Evolutionary conservation across 495 filamentous ascomycete genomes (phyloP), one percentile per base, ranked within the genome.

Genomic region (Oidiodendron maius): DNA sequence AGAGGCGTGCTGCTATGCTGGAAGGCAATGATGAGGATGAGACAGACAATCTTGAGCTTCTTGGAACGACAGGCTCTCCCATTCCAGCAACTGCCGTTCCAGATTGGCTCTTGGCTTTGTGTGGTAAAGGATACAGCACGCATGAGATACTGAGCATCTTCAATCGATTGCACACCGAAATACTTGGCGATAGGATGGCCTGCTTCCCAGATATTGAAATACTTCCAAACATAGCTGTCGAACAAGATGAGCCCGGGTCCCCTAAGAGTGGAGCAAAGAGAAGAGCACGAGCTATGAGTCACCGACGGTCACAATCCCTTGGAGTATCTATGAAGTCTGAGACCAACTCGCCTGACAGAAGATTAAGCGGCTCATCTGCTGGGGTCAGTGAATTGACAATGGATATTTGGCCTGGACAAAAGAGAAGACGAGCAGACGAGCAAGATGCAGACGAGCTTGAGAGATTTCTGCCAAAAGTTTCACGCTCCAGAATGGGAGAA

Each of bases 191-290:
- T 21, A 10, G 30, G 3, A 56, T 69, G 6, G 48, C 57, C 10
- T 47, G 32, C 18, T 80, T 87, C 34, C 84, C 84, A 0, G 83
- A 85, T 53, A 71, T 88, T 26, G 83, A 87, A 59, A 75, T 88
- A 23, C 61, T 88, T 16, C 83, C 84, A 4, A 70, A 68, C 20
- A 80, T 81, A 45, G 32, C 46, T 23, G 50, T 50, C 26, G 43
- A 51, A 30, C 9, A 48, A 4, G 52, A 58, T 9, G 43, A 56
- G 35, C 39, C 47, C 8, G 51, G 48, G 22, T 46, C 51, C 11
- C 48, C 52, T 0, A 60, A 55, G 42, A 54, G 50, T 17, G 51
- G 54, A 17, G 30, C 48, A 18, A 67, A 61, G 58, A 44, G 47
- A 32, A 53, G 37, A 12, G 6, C 35, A 39, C 26, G 17, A 41